Conservation (phyloP, 805 yeast genomes). For the Schwanniomyces occidentalis region DNA sequence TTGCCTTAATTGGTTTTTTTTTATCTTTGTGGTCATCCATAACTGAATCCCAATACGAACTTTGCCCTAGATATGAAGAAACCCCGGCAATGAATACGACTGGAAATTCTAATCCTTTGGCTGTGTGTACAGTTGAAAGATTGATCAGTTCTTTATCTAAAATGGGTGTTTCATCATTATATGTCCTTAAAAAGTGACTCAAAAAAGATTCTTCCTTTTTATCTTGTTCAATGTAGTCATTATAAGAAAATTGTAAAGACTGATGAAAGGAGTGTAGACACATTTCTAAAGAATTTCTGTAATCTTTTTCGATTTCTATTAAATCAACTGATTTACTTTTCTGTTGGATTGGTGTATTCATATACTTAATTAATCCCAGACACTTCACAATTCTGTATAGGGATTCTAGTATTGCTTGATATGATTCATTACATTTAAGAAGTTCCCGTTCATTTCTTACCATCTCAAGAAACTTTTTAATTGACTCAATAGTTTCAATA, state of each 20-base stretch:
- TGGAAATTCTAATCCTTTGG: constrained; percentile 76
- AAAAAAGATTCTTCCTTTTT: constrained; percentile 25
- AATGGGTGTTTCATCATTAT: constrained; percentile 35
- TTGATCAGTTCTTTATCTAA: constrained; percentile 39
- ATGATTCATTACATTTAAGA: constrained; percentile 25
- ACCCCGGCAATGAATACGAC: constrained; percentile 51
- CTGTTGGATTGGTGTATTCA: constrained; percentile 14
- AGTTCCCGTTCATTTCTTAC: constrained; percentile 17
- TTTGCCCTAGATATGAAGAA: constrained; percentile 1
- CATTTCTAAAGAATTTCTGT: constrained; percentile 9
- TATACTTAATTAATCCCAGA: constrained; percentile 33
- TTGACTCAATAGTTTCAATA: constrained; percentile 12
- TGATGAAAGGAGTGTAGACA: constrained; percentile 20
- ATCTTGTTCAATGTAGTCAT: constrained; percentile 9
- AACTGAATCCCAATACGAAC: constrained; percentile 16
- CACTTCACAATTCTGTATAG: constrained; percentile 30
- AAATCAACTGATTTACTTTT: not conserved
- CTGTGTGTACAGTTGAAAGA: constrained; percentile 68
- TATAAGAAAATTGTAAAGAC: constrained; percentile 19
- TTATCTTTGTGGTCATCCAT: constrained; percentile 5
- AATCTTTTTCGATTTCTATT: constrained; percentile 5
- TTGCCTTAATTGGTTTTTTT: constrained; percentile 29
- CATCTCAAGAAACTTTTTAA: constrained; percentile 15
- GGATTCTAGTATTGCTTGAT: constrained; percentile 34
- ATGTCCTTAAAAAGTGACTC: constrained; percentile 40